Evolutionary conservation across 371 early-diverging fungal genomes (phyloP), one percentile per base, ranked within the genome.

Genomic region (Sporodiniella umbellata): DNA sequence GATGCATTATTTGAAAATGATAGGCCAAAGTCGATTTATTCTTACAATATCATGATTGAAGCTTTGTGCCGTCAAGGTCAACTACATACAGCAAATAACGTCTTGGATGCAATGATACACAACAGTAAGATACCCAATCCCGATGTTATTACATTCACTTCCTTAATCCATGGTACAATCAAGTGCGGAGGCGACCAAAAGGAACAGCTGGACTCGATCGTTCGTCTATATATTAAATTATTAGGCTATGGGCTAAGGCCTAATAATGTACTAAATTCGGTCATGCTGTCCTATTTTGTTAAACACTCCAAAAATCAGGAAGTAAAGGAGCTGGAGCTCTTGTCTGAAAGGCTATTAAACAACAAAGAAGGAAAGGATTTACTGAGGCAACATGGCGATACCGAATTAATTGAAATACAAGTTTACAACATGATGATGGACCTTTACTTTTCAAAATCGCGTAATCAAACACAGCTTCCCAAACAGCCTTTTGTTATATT

Each of bases 401-500:
- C 24, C 2, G 22, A 38, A 8, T 26, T 64, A 4, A 24, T 51
- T 11, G 53, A 56, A 3, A 53, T 70, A 12, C 45, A 37, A 8
- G 26, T 68, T 15, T 72, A 76, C 37, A 72, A 72, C 38, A 60
- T 66, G 45, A 70, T 76, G 70, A 72, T 76, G 45, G 65, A 76
- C 33, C 68, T 58, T 18, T 72, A 70, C 42, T 72, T 72, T 45
- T 38, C 63, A 15, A 56, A 68, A 42, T 47, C 62, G n/a, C 58
- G 58, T 47, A 35, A 60, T 8, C 53, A 55, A 19, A n/a, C 37
- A 42, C 48, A 11, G 25, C 14, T 49, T 22, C 74, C 57, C 4
- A 30, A 43, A 11, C 49, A 61, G 33, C 54, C 55, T 0, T 64
- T 62, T 30, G 8, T 19, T 1, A 42, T 75, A 14, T 33, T 71